phyloP scores from a whole-genome alignment of 768 basidiomycete species.

The Fomitopsis pulvina region DNA sequence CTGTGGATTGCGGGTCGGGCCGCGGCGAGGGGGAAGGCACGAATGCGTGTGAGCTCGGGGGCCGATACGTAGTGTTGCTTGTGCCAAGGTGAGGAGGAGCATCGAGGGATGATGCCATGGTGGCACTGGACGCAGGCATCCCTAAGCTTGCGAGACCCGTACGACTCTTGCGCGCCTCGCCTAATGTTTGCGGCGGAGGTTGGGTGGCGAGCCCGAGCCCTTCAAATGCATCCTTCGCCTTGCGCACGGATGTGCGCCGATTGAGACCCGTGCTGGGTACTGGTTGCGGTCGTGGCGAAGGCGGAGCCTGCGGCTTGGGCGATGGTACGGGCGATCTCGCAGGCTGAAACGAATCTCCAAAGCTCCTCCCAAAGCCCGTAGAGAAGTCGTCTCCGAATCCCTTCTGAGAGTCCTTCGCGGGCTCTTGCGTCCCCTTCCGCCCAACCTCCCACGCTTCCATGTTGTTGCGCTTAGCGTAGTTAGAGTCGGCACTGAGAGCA shows the following conservation, averaged over 20 bases:
- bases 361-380: constrained; percentile 26
- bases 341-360: constrained; percentile 56
- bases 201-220: constrained; percentile 54
- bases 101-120: constrained; percentile 9
- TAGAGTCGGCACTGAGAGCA: constrained; percentile 7
- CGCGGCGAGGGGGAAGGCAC: constrained; percentile 16
- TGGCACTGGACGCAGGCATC: constrained; percentile 1
- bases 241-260: constrained; percentile 20
- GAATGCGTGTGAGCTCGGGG: constrained; percentile 19
- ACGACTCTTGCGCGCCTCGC: constrained; percentile 65
- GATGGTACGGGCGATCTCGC: constrained; percentile 9
- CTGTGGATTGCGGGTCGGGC: constrained; percentile 9
- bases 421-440: constrained; percentile 5
- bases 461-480: constrained; percentile 5
- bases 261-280: constrained; percentile 5
- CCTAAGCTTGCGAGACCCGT: constrained; percentile 55
- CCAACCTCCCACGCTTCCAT: constrained; percentile 26
- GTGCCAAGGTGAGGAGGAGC: constrained; percentile 11
- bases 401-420: constrained; percentile 1
- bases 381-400: constrained; percentile 22
- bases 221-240: constrained; percentile 69
- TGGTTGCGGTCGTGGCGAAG: constrained; percentile 16
- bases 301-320: constrained; percentile 3
- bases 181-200: constrained; percentile 58
- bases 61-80: constrained; percentile 19